phyloP scores from a whole-genome alignment of 345 rosid species.

The Brassica rapa region DNA sequence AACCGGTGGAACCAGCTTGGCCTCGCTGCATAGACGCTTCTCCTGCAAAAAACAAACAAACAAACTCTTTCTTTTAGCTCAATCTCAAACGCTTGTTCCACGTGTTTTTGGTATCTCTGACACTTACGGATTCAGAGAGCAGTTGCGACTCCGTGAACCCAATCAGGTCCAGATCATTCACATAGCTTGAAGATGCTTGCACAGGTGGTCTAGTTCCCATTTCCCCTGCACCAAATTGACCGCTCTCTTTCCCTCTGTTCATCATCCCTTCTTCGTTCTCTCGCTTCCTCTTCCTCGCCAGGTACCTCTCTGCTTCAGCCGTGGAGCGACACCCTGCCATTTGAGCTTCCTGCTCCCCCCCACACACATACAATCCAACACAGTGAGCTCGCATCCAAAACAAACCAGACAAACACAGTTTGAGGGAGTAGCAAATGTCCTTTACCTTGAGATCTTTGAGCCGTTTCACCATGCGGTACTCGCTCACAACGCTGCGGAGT shows the following conservation, averaged over 20 bases:
- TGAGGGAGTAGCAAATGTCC: constrained; percentile 1
- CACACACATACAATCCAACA: constrained; percentile 14
- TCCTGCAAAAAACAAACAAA: constrained; percentile 55
- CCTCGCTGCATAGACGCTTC: constrained; percentile 78
- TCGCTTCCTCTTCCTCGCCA: constrained; percentile 65
- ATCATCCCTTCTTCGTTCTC: constrained; percentile 76
- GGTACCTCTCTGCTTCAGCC: constrained; percentile 76
- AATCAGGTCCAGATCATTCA: constrained; percentile 57
- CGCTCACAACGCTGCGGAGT: constrained; percentile 67
- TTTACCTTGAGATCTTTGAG: constrained; percentile 79
- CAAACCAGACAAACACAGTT: neutral
- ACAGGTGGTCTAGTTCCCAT: constrained; percentile 46
- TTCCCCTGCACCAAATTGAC: constrained; percentile 46
- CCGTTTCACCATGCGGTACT: constrained; percentile 75
- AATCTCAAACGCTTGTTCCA: neutral
- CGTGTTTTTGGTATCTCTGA: neutral
- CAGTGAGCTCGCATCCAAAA: constrained; percentile 20
- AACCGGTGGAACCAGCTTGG: constrained; percentile 67
- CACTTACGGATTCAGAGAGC: constrained; percentile 72
- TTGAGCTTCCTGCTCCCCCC: constrained; percentile 71
- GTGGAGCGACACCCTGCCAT: constrained; percentile 85
- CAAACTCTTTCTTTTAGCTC: constrained; percentile 37
- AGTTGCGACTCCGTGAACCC: constrained; percentile 65
- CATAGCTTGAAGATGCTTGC: constrained; percentile 63
- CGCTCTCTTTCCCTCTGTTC: constrained; percentile 66